Evolutionary conservation across 1,139 yeast genomes (phyloP), one percentile per base, ranked within the genome.

Genomic region (Protomyces inundatus): DNA sequence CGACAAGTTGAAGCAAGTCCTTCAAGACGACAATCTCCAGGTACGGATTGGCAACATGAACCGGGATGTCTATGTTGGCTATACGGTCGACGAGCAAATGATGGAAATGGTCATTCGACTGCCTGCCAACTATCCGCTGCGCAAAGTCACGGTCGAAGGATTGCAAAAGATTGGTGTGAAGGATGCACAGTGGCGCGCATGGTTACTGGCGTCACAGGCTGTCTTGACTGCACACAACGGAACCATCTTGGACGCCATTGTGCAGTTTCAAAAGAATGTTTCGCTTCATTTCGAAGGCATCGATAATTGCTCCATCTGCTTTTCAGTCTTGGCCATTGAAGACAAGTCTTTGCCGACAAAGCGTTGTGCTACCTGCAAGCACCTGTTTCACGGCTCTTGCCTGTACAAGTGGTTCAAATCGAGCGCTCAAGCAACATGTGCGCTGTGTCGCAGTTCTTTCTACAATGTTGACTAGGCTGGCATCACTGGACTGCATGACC

Each of bases 351-450:
- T 93, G 67, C 98, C 99, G 4, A 84, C 90, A 45, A 91, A 90
- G 76, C 82, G 82, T 4, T 93, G 99, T 76, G 80, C 87, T 12
- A 90, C 97, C 0, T 93, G 99, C 80, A 84, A 84, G 71, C 91
- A 95, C 78, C 89, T 87, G 75, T 93, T 91, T 80, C 99, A 93
- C 74, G 87, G 97, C n/a, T 96, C 95, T 9, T 93, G 99, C 80
- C 80, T 93, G 65, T 91, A 90, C 79, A 88, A 91, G 74, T 93
- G 99, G 99, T 93, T 93, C 77, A 89, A 90, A 79, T 90, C 96
- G 70, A 89, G 96, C 16, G 95, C 95, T 54, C 82, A 88, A 65
- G 87, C 90, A 69, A 87, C 96, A 1, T 93, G 99, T 78, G 98
- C 99, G 52, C 79, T 93, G 71, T 93, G 99, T 77, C 86, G 98